A percentile compares a stretch with the other conserved stretches of the same genome.
Evolutionary conservation across 768 basidiomycete genomes (phyloP).

Genomic region (Rubroboletus satanas): DNA sequence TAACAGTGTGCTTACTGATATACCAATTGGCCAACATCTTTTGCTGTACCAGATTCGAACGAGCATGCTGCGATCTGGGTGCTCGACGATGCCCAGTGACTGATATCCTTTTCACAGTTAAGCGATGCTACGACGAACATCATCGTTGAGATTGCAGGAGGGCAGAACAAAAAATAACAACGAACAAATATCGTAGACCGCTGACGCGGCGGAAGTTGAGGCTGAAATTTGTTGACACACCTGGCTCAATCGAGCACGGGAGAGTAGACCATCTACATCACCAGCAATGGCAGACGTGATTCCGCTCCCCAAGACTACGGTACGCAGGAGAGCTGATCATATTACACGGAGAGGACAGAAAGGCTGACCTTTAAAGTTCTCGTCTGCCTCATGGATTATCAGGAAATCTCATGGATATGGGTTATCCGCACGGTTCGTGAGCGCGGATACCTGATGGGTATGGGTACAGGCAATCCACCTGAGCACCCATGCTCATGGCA

Average conservation of each 20-base stretch:
- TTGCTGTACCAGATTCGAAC: conserved; percentile 52
- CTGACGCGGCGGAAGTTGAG: conserved; percentile 41
- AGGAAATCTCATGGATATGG: too few species aligned
- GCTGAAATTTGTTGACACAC: conserved; percentile 36
- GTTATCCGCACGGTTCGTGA: too few species aligned
- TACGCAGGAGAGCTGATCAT: background rate
- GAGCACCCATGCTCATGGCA: too few species aligned
- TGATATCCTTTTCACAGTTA: conserved; percentile 39
- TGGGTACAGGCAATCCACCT: too few species aligned
- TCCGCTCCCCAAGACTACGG: background rate
- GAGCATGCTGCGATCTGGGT: conserved; percentile 44
- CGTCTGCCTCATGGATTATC: too few species aligned
- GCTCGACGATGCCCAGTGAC: conserved; percentile 52
- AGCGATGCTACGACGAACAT: background rate
- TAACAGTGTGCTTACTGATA: conserved; percentile 35
- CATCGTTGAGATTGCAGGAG: background rate
- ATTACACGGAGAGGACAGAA: background rate
- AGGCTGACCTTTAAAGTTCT: background rate
- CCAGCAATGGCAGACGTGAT: background rate
- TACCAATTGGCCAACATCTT: conserved; percentile 39
- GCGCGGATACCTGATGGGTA: too few species aligned
- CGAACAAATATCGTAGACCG: conserved; percentile 44
- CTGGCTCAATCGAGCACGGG: background rate
- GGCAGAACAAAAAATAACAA: background rate
- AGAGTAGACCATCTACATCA: background rate